Percentiles rank a stretch among this genome's conserved stretches.
These are phyloP conservation scores for Scytalidium sp. DNA, from an alignment of 2,329 filamentous ascomycete genomes.

Conservation along the genomic window DNA sequence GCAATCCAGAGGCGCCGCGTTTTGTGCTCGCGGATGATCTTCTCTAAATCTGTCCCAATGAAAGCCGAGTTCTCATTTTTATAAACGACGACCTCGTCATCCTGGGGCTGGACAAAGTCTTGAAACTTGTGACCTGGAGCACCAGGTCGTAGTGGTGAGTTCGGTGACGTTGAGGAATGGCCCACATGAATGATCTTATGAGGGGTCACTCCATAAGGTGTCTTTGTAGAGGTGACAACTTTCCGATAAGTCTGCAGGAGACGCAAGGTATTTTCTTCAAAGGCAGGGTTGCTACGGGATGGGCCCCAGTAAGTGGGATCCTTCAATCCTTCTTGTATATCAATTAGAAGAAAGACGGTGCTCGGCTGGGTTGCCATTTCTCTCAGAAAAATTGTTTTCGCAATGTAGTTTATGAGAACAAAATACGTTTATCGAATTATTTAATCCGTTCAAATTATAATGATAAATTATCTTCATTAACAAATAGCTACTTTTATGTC, in stretches of 20 bases:
- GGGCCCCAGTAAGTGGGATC: slow-evolving; percentile 36
- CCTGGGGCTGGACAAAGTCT: slow-evolving; percentile 20
- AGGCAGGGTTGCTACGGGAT: slow-evolving; percentile 39
- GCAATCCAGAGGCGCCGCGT: slow-evolving; percentile 23
- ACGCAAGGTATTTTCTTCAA: slow-evolving; percentile 38
- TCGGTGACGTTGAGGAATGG: slow-evolving; percentile 36
- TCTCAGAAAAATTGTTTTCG: background rate
- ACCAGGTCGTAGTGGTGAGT: slow-evolving; percentile 34
- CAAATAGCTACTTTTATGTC: no score
- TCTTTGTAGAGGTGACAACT: slow-evolving; percentile 31
- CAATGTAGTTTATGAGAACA: no score
- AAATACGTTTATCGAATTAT: no score
- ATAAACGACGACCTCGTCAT: slow-evolving; percentile 35
- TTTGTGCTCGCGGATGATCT: slow-evolving; percentile 27
- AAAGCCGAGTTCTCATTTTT: slow-evolving; percentile 46
- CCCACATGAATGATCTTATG: slow-evolving; percentile 41
- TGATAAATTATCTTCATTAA: no score
- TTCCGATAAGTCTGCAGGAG: slow-evolving; percentile 35
- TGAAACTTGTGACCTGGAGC: slow-evolving; percentile 17
- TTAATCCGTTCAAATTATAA: no score
- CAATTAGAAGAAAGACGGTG: slow-evolving; percentile 44
- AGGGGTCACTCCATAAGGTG: slow-evolving; percentile 4
- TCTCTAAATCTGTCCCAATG: slow-evolving; percentile 40
- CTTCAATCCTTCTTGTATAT: slow-evolving; percentile 42
- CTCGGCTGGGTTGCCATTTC: slow-evolving; percentile 3